phyloP scores from a whole-genome alignment of 2,329 filamentous ascomycete species.

The Colletotrichum incanum region DNA sequence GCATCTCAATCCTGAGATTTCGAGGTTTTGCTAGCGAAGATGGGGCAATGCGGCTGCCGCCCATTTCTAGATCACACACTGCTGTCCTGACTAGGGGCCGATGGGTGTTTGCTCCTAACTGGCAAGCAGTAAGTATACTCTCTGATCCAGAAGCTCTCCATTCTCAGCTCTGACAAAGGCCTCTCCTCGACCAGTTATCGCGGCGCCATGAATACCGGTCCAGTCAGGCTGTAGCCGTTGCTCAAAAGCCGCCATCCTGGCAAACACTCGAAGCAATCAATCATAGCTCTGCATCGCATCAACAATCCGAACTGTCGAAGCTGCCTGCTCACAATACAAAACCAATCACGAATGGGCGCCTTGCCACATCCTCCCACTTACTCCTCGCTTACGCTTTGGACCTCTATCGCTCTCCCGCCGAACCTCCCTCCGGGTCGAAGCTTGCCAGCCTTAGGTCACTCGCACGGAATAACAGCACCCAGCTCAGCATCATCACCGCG shows the following conservation, averaged over 20 bases:
- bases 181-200: constrained; percentile 3
- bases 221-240: constrained; percentile 4
- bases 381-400: constrained; percentile 23
- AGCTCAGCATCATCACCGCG: constrained; percentile 29
- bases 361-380: not conserved
- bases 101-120: constrained; percentile 11
- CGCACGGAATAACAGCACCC: not conserved
- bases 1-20: constrained; percentile 22
- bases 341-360: not conserved
- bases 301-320: not conserved
- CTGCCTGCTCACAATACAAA: not conserved
- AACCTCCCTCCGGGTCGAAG: not conserved
- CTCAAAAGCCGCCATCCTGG: not conserved
- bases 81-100: constrained; percentile 35
- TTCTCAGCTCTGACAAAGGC: constrained; percentile 6
- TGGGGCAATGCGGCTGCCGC: constrained; percentile 43
- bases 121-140: constrained; percentile 14
- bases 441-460: constrained; percentile 3
- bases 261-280: not conserved
- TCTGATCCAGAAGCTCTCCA: not conserved
- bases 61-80: constrained; percentile 30
- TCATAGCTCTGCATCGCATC: not conserved
- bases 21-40: constrained; percentile 27
- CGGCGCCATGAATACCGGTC: constrained; percentile 16
- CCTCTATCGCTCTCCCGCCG: constrained; percentile 8